Evolutionary conservation across 345 rosid species (phyloP).

Genomic region (Lepidium didymum): DNA sequence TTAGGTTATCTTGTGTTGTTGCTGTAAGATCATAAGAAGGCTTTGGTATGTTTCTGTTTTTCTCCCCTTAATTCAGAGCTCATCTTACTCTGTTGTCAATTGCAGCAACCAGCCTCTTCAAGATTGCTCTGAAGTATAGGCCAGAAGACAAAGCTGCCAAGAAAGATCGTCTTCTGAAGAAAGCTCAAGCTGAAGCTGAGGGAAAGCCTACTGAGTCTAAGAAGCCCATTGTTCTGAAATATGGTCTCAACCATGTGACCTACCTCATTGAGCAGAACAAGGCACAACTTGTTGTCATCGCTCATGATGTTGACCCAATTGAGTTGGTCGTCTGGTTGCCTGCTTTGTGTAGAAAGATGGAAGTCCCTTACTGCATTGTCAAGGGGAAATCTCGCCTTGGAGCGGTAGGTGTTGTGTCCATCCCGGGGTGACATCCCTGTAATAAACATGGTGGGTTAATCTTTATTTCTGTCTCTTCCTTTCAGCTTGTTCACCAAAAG

Average conservation of each 20-base stretch:
- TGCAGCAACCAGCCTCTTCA: constrained; percentile 53
- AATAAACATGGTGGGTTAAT: background rate
- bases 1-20: background rate
- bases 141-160: constrained; percentile 70
- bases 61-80: background rate
- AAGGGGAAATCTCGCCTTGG: constrained; percentile 77
- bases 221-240: constrained; percentile 68
- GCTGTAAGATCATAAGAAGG: background rate
- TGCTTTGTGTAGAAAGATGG: constrained; percentile 84
- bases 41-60: background rate
- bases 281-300: constrained; percentile 70
- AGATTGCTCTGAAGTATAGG: constrained; percentile 55
- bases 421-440: background rate
- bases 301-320: constrained; percentile 83
- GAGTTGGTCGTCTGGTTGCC: constrained; percentile 88
- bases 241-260: constrained; percentile 68
- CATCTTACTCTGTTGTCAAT: background rate
- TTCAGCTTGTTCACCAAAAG: constrained; percentile 60
- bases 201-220: constrained; percentile 55
- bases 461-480: background rate
- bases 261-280: constrained; percentile 80
- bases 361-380: constrained; percentile 77
- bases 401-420: constrained; percentile 29
- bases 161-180: constrained; percentile 57
- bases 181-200: constrained; percentile 65